phyloP scores from a whole-genome alignment of 2,329 filamentous ascomycete species.

The Fusarium coffeatum region DNA sequence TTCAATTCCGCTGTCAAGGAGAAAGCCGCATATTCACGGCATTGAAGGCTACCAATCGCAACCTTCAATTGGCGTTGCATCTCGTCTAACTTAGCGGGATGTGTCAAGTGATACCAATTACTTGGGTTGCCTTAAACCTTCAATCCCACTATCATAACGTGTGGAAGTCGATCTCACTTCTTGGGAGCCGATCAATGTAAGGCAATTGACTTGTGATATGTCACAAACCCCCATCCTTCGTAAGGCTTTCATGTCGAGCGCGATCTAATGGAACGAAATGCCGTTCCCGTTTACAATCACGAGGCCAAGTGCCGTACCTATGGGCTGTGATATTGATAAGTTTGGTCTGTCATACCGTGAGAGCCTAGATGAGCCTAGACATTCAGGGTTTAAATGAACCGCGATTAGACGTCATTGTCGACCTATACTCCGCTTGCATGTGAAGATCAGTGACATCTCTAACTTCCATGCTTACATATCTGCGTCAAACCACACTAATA shows the following conservation, averaged over 20 bases:
- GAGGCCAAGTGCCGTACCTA: constrained; percentile 2
- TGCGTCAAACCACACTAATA: neutral
- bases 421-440: constrained; percentile 15
- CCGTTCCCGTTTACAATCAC: neutral
- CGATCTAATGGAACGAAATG: neutral
- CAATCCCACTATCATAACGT: constrained; percentile 28
- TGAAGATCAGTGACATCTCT: constrained; percentile 9
- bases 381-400: constrained; percentile 6
- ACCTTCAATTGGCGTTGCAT: constrained; percentile 32
- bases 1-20: constrained; percentile 30
- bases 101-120: constrained; percentile 36
- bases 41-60: constrained; percentile 27
- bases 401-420: constrained; percentile 6
- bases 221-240: constrained; percentile 17
- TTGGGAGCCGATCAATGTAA: constrained; percentile 21
- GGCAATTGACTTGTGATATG: constrained; percentile 30
- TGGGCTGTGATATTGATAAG: constrained; percentile 9
- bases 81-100: constrained; percentile 5
- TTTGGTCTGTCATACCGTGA: neutral
- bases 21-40: constrained; percentile 30
- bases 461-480: neutral
- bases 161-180: constrained; percentile 20
- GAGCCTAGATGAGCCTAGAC: neutral
- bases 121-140: constrained; percentile 26
- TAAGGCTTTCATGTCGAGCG: constrained; percentile 5